phyloP scores from a whole-genome alignment of 768 basidiomycete species.

The Xerocomus potaroensis region DNA sequence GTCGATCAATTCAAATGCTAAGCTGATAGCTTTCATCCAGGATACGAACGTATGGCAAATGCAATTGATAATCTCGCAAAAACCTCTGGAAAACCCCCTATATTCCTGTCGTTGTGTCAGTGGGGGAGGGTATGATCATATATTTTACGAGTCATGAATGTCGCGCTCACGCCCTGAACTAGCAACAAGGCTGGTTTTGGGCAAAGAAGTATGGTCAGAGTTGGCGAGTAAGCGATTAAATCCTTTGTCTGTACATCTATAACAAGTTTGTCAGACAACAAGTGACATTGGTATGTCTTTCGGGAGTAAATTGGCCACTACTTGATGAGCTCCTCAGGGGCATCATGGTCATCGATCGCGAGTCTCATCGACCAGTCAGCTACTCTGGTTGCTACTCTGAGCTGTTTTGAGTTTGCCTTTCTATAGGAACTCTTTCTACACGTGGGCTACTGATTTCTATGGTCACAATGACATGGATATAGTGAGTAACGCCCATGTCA shows the following conservation, averaged over 20 bases:
- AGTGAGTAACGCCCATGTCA: constrained; percentile 31
- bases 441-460: constrained; percentile 62
- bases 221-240: constrained; percentile 50
- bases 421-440: constrained; percentile 60
- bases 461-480: constrained; percentile 70
- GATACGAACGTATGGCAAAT: constrained; percentile 56
- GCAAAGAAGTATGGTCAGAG: constrained; percentile 55
- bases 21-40: constrained; percentile 29
- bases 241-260: neutral
- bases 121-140: constrained; percentile 55
- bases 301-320: neutral
- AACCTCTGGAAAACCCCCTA: constrained; percentile 46
- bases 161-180: constrained; percentile 4
- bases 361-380: constrained; percentile 52
- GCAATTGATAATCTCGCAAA: constrained; percentile 50
- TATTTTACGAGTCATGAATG: neutral
- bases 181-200: constrained; percentile 66
- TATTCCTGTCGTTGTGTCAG: constrained; percentile 60
- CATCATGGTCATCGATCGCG: constrained; percentile 48
- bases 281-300: constrained; percentile 40
- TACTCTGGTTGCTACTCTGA: neutral
- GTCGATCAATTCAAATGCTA: neutral
- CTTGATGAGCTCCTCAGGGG: constrained; percentile 26
- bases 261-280: constrained; percentile 39
- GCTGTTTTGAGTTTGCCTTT: neutral